Evolutionary conservation across 305 asterid species (phyloP).

Genomic region (Rubia balearica): DNA sequence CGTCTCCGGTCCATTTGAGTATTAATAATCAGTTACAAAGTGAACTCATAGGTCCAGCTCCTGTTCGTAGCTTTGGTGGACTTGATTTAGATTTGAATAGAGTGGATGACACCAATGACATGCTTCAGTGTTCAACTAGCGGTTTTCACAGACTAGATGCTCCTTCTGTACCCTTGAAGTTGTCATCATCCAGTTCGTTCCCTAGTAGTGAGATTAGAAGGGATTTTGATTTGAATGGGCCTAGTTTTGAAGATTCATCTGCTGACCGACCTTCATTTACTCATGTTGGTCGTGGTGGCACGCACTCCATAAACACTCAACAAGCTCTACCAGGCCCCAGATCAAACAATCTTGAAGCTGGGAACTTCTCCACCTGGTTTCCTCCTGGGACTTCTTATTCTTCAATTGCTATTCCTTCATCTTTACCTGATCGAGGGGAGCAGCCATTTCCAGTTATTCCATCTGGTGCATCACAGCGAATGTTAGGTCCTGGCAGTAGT

Average conservation of each 20-base stretch:
- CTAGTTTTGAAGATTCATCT: conserved; percentile 52
- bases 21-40: conserved; percentile 22
- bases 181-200: conserved; percentile 28
- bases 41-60: conserved; percentile 28
- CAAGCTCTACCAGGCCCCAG: conserved; percentile 36
- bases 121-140: conserved; percentile 45
- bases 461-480: conserved; percentile 50
- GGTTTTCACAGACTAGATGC: conserved; percentile 28
- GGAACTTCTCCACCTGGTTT: conserved; percentile 69
- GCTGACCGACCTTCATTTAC: conserved; percentile 37
- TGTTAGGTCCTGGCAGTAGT: conserved; percentile 44
- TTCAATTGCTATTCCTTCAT: conserved; percentile 49
- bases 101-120: conserved; percentile 61
- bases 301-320: conserved; percentile 37
- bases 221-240: conserved; percentile 86
- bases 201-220: conserved; percentile 32
- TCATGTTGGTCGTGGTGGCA: conserved; percentile 36
- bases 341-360: conserved; percentile 42
- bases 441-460: conserved; percentile 50
- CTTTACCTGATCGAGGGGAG: conserved; percentile 57
- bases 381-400: conserved; percentile 55
- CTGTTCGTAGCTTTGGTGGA: conserved; percentile 46
- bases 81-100: conserved; percentile 84
- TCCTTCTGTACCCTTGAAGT: conserved; percentile 29
- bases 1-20: conserved; percentile 17